phyloP scores from a whole-genome alignment of 2,329 filamentous ascomycete species.

The Sclerotinia trifoliorum region DNA sequence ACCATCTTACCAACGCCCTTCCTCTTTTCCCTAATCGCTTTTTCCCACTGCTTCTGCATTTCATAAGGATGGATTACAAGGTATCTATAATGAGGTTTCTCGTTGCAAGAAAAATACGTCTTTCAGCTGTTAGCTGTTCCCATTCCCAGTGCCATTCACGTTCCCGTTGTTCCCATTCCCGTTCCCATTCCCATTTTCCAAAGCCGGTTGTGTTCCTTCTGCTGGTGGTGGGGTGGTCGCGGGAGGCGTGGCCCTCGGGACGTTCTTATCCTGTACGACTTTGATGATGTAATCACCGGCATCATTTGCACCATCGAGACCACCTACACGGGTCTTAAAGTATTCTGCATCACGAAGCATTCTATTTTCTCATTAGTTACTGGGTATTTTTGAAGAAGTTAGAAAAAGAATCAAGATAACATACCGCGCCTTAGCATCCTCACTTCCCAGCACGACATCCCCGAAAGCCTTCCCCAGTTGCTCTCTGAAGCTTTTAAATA shows the following conservation, averaged over 20 bases:
- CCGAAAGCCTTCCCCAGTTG: slow-evolving; percentile 64
- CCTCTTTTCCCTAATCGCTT: background rate
- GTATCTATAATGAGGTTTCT: background rate
- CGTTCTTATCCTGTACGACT: slow-evolving; percentile 58
- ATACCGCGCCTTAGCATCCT: slow-evolving; percentile 60
- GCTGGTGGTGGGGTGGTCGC: background rate
- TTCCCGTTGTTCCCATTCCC: background rate
- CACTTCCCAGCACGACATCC: slow-evolving; percentile 57
- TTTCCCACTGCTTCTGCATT: background rate
- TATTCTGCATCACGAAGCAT: slow-evolving; percentile 63
- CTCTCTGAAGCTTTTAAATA: slow-evolving; percentile 65
- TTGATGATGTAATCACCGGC: slow-evolving; percentile 67
- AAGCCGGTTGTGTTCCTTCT: background rate
- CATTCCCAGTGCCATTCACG: background rate
- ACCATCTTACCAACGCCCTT: background rate
- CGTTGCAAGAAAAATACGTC: background rate
- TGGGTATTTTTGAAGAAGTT: background rate
- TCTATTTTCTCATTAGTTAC: slow-evolving; percentile 42
- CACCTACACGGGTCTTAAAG: slow-evolving; percentile 60
- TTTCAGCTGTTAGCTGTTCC: background rate
- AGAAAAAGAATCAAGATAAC: slow-evolving; percentile 30
- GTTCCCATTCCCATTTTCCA: slow-evolving; percentile 7
- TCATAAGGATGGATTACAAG: background rate
- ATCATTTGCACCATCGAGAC: slow-evolving; percentile 66
- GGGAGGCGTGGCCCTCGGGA: slow-evolving; percentile 23